These are phyloP conservation scores for Alternaria sp. DNA, from an alignment of 2,329 filamentous ascomycete genomes.

Conservation along the genomic window DNA sequence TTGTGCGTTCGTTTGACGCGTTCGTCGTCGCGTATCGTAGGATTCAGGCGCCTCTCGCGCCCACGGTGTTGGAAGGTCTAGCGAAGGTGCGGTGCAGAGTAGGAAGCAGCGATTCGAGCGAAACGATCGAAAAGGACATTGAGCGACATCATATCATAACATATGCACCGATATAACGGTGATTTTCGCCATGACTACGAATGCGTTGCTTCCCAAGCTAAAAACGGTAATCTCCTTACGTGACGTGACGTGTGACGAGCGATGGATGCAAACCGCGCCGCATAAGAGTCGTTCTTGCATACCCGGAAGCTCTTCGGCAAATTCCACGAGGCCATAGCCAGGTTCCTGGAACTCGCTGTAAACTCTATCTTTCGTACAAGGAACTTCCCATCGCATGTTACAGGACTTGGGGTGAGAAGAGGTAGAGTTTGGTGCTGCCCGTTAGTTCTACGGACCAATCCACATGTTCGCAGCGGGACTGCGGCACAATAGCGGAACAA, in stretches of 20 bases:
- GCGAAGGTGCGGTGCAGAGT: background rate
- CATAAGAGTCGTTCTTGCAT: background rate
- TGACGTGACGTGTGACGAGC: background rate
- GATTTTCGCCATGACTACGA: background rate
- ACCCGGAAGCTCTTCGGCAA: background rate
- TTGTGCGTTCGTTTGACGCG: background rate
- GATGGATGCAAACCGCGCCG: background rate
- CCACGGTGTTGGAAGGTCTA: background rate
- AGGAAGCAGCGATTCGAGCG: background rate
- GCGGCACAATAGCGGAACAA: background rate
- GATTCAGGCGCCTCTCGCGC: background rate
- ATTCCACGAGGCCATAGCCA: background rate
- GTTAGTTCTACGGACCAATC: background rate
- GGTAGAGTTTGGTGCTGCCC: background rate
- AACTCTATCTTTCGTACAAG: background rate
- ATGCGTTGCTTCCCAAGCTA: background rate
- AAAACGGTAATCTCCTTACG: background rate
- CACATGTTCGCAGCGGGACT: slow-evolving; percentile 2
- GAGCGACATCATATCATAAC: background rate
- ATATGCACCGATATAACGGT: background rate
- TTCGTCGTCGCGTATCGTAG: background rate
- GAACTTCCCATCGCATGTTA: background rate
- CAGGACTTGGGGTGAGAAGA: background rate
- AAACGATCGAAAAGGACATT: background rate
- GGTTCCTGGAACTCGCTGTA: background rate